Conservation (phyloP, 164 flowering plant genomes). For the Litsea cubeba region DNA sequence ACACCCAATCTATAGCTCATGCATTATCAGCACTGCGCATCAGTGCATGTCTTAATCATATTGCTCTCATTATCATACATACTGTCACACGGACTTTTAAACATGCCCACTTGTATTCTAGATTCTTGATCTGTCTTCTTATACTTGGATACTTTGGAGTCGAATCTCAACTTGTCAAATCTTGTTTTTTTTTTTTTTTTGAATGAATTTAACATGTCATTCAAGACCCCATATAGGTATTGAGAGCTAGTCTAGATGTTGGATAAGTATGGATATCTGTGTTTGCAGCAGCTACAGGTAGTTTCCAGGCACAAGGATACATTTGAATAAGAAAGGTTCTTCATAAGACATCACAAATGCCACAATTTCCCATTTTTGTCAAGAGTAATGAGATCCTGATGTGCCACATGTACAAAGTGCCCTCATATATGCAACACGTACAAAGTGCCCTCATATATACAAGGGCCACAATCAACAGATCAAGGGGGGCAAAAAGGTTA, state of each 20-base stretch:
- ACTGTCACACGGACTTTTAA: not conserved
- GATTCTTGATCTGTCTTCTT: constrained; percentile 9
- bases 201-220: not conserved
- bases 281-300: not conserved
- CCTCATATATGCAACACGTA: not conserved
- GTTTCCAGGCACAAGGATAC: not conserved
- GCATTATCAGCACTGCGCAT: not conserved
- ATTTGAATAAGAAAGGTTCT: not conserved
- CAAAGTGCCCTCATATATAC: not conserved
- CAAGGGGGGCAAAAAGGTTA: not conserved
- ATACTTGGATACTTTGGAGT: not conserved
- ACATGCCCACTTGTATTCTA: not conserved
- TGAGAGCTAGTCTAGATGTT: not conserved
- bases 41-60: not conserved
- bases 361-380: not conserved
- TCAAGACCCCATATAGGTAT: not conserved
- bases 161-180: constrained; percentile 1
- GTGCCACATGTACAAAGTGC: not conserved
- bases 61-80: not conserved
- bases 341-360: not conserved
- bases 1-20: not conserved
- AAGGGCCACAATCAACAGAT: not conserved
- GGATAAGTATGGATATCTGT: not conserved
- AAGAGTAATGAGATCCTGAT: not conserved
- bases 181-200: too few species aligned